Base-by-base conservation (phyloP, 2,329 filamentous ascomycete genomes). In the Penicillium fuscoglaucum region DNA sequence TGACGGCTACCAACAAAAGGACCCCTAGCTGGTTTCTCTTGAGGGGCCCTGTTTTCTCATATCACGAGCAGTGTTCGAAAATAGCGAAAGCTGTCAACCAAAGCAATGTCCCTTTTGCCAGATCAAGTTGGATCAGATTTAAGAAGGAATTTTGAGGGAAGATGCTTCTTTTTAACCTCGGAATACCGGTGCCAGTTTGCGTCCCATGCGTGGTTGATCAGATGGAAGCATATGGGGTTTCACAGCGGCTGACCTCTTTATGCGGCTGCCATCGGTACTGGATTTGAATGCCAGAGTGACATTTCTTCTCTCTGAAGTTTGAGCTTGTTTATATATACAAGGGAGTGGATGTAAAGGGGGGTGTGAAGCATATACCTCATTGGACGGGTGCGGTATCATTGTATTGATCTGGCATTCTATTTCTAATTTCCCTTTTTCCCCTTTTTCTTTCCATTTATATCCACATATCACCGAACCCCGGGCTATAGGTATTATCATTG, bases 161-260 rank as follows among this genome's bases (percentile, higher is more conserved):
- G 29, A 24, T 52, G 46, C 35, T 54, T 52, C 61, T 54, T 60
- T 56, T 58, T 46, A 47, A 60, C 50, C 37, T 43, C 37, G 29
- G 19, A 37, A 29, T 47, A 33, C 31, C 24, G 45, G 52, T 58
- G 52, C 54, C 57, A 57, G 58, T 63, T 60, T 58, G 56, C 50
- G 53, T 62, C 63, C 61, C 63, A 69, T 70, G 68, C 68, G 59
- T 63, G 66, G 68, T 69, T 68, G 69, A 73, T 73, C 72, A 73
- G 69, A 73, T 66, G 70, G 58, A 67, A 66, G 65, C 63, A 59
- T 63, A 61, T 66, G 60, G 68, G 66, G 72, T 74, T 72, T 69
- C 72, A 74, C 72, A 72, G 70, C 70, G 71, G 72, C 72, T 74
- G 70, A 73, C 68, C 66, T 68, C 60, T 68, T 66, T 54, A 67